Base-by-base conservation (phyloP, 2,329 filamentous ascomycete genomes). In the Ilyonectria robusta region DNA sequence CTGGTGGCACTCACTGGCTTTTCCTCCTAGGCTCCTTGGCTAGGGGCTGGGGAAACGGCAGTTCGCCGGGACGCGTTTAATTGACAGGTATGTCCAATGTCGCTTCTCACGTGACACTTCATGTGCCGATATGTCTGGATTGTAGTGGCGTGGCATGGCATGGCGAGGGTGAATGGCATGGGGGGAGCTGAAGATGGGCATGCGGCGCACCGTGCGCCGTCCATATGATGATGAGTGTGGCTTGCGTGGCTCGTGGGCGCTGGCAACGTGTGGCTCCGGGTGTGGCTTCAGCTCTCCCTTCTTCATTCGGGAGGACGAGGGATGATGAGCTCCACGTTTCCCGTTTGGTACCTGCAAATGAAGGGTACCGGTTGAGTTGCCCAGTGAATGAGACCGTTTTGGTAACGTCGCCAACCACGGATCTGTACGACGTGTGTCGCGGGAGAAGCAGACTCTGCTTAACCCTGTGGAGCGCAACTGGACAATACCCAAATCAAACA, bases 361-460 rank as follows among this genome's bases (percentile, higher is more conserved):
- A 42, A 9, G 19, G 29, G 48, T 19, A 33, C 13, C 46, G 7
- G 46, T 48, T 51, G 64, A 26, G 69, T 67, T 72, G 69, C 62
- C 65, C 44, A 72, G 66, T 66, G 68, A 37, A 74, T 68, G 66
- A 65, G 57, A 70, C 59, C 53, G 53, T 60, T 62, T 50, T 55
- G 61, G 64, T 53, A 70, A 65, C 29, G 59, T 17, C 65, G 72
- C 55, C 70, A 62, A 66, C 62, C 61, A 62, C 33, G n/a, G n/a
- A 35, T 21, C n/a, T n/a, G 31, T 33, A 19, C 29, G 4, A 21
- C 10, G 17, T 17, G 40, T 17, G n/a, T 42, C 15, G 17, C 15
- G 15, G 40, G 40, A 42, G 15, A n/a, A 8, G 40, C 6, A 42
- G 15, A 42, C 40, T 17, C 6, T n/a, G 40, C 40, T n/a, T 42